Base-by-base conservation (phyloP, 139 green algal genomes). In the Micromonas pusilla region DNA sequence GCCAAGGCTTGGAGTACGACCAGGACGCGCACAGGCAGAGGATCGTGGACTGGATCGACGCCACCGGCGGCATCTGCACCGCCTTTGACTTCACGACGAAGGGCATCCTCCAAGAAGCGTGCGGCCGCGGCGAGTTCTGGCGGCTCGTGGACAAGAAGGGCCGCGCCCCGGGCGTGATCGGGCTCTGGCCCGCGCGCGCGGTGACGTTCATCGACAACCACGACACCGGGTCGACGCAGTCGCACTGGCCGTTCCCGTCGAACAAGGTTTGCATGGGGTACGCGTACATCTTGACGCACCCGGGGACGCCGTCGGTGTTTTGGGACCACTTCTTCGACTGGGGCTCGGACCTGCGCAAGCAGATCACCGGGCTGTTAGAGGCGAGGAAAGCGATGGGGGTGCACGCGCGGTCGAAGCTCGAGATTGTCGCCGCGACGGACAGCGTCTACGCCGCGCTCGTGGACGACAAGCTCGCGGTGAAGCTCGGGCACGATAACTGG, bases 271-370 rank as follows among this genome's bases (percentile, higher is more conserved):
- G 78, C 13, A 25, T 85, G 45, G 93, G 94, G 25, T 98, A 98
- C 66, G 90, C 91, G 23, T 98, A 98, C 87, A 91, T 97, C 36
- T 82, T 98, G 28, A 98, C 94, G 19, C 93, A 98, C 84, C 93
- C 93, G 0, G 92, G 93, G 78, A 96, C 93, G 1, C 92, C 91
- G 33, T 92, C 85, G 78, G 82, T 97, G 21, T 93, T 96, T 68
- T 95, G 83, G 72, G 92, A 96, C 70, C 93, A 97, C 78, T 76
- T 90, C 76, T 93, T 90, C 54, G 80, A 86, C 64, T 93, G 86
- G 84, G 87, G 85, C 36, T 73, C 83, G 2, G 57, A 83, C 3
- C 54, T 89, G 65, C 77, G 81, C 21, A 77, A 95, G 66, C 71
- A 79, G 36, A 95, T 98, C 68, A 67, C 85, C 37, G 77, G 89